Base-by-base conservation (phyloP, 345 rosid genomes). In the Carallia brachiata region DNA sequence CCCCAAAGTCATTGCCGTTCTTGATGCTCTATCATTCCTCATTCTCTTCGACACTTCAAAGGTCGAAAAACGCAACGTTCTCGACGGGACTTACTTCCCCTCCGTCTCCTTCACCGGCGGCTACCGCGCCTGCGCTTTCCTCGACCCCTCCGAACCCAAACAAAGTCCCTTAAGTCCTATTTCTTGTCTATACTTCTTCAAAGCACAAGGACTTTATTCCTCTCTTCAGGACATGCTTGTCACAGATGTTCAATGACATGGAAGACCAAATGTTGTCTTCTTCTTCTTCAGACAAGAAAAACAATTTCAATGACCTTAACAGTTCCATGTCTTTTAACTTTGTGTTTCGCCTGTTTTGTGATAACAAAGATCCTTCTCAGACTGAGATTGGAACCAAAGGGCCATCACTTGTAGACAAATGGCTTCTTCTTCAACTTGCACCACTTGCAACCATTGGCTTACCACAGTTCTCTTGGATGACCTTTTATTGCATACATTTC, bases 41-140 rank as follows among this genome's bases (percentile, higher is more conserved):
- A 4, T 83, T 71, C 85, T 85, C 18, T 77, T 83, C 57, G 89
- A 83, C 76, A 68, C 60, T 0, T 77, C 80, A 16, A 80, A 79
- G 39, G 85, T 85, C 40, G 86, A 81, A 10, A 85, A 85, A 61
- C 36, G 32, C 3, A 65, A 85, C 28, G 76, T 85, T 61, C 63
- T 83, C 0, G 74, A 16, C 4, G 86, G 86, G 4, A 83, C 86
- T 15, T 83, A 44, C 83, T 53, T 76, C 56, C 86, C 89, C 7
- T 80, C 86, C 0, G 36, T 78, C 3, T 62, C 77, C 30, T 81
- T 72, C 65, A 76, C 80, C 4, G 89, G 89, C 1, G 84, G 89
- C 31, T 15, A 70, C 69, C 85, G 85, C 1, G 66, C 70, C 17
- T 77, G 79, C 34, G 75, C 85, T 4, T 83, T 60, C 40, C 89